phyloP scores from a whole-genome alignment of 2,329 filamentous ascomycete genomes.

The Dactylonectria estremocensis region DNA sequence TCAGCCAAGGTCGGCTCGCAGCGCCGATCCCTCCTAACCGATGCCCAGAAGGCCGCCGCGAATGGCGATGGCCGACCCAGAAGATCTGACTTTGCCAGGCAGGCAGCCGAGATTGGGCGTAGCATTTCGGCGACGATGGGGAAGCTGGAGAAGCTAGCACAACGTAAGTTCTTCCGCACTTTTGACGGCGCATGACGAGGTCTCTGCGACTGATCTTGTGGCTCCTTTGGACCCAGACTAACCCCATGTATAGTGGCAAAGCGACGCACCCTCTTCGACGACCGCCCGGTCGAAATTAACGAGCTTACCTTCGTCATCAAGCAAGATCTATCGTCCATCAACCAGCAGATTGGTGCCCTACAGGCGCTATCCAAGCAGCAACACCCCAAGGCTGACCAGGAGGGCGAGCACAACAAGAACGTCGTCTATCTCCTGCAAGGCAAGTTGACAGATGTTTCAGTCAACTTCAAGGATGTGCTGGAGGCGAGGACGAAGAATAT shows the following conservation, averaged over 20 bases:
- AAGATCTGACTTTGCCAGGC: constrained; percentile 92
- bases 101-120: constrained; percentile 91
- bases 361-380: constrained; percentile 83
- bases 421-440: constrained; percentile 93
- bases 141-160: constrained; percentile 93
- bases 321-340: constrained; percentile 88
- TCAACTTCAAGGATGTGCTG: constrained; percentile 97
- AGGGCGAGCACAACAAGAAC: constrained; percentile 98
- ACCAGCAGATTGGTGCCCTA: constrained; percentile 89
- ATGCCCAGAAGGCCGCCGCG: constrained; percentile 77
- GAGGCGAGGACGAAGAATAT: constrained; percentile 98
- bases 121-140: constrained; percentile 94
- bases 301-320: constrained; percentile 98
- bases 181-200: not conserved
- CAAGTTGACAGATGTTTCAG: constrained; percentile 91
- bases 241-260: constrained; percentile 78
- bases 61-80: constrained; percentile 69
- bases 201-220: not conserved
- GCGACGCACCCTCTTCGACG: constrained; percentile 96
- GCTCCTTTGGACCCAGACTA: constrained; percentile 18
- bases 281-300: constrained; percentile 96
- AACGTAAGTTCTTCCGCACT: constrained; percentile 67
- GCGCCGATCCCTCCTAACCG: constrained; percentile 83
- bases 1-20: constrained; percentile 84
- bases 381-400: constrained; percentile 81